These are phyloP conservation scores for Cryphonectria nitschkei DNA, from an alignment of 2,329 filamentous ascomycete genomes.

Conservation along the genomic window DNA sequence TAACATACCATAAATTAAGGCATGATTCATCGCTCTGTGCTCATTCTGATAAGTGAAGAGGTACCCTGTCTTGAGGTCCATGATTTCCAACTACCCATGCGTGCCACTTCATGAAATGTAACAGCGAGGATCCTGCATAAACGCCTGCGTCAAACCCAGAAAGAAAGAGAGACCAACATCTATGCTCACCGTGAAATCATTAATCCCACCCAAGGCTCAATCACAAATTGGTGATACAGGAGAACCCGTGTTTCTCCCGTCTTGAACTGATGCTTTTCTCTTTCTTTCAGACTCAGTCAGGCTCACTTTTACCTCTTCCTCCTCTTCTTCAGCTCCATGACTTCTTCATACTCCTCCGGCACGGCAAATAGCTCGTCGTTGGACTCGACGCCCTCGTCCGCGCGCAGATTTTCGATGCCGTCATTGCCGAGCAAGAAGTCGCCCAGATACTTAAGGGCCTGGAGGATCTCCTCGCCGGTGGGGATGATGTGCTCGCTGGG, in stretches of 20 bases:
- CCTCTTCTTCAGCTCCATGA: slow-evolving; percentile 27
- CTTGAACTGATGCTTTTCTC: no score
- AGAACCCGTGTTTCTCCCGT: no score
- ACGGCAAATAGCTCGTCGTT: slow-evolving; percentile 26
- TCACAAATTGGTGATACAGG: neutral
- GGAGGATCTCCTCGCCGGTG: slow-evolving; percentile 84
- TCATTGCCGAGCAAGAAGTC: slow-evolving; percentile 76
- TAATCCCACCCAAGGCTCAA: neutral
- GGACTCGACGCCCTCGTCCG: slow-evolving; percentile 33
- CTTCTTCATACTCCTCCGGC: slow-evolving; percentile 18
- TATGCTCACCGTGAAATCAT: neutral
- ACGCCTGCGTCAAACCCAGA: neutral
- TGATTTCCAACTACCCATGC: neutral
- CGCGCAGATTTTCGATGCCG: slow-evolving; percentile 57
- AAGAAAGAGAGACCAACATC: neutral
- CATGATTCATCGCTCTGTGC: neutral
- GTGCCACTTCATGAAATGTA: neutral
- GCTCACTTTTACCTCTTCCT: slow-evolving; percentile 20
- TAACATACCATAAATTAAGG: neutral
- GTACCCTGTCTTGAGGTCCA: neutral
- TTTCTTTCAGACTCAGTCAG: neutral
- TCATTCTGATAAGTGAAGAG: neutral
- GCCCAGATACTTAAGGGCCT: slow-evolving; percentile 81
- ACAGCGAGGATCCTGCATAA: neutral
- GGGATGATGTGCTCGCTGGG: slow-evolving; percentile 86